Conservation (phyloP, 495 filamentous ascomycete genomes). For the Lophiotrema nucula region DNA sequence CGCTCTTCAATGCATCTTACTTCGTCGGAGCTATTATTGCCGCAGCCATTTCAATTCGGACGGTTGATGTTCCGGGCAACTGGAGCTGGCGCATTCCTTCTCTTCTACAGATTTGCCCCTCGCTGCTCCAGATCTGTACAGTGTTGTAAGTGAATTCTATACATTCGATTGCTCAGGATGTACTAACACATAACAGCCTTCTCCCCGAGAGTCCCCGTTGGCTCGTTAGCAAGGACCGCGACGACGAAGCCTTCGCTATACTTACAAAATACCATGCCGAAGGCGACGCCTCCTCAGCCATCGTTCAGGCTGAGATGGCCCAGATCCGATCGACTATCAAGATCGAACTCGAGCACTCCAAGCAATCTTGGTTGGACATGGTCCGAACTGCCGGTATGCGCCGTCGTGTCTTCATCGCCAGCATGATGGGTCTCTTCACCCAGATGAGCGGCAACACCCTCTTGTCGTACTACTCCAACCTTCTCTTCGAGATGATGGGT, state of each 20-base stretch:
- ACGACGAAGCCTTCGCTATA: conserved; percentile 27
- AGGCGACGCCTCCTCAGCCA: conserved; percentile 8
- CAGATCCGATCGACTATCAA: conserved; percentile 25
- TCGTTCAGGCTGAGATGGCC: conserved; percentile 25
- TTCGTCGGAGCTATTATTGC: conserved; percentile 26
- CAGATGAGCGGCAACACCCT: conserved; percentile 27
- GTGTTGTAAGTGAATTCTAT: conserved; percentile 34
- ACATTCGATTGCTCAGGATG: conserved; percentile 46
- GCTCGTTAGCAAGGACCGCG: conserved; percentile 21
- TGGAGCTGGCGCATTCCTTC: conserved; percentile 29
- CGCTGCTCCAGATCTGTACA: conserved; percentile 17
- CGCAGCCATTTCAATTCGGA: conserved; percentile 21
- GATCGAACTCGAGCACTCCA: conserved; percentile 23
- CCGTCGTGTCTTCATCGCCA: conserved; percentile 17
- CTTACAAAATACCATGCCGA: conserved; percentile 27
- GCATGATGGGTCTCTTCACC: conserved; percentile 21
- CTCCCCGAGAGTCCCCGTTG: conserved; percentile 24
- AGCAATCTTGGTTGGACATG: conserved; percentile 25
- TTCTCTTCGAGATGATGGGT: conserved; percentile 32
- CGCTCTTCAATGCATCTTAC: conserved; percentile 25
- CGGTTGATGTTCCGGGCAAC: conserved; percentile 7
- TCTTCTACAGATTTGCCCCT: conserved; percentile 22
- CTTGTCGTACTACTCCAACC: conserved; percentile 32
- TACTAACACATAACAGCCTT: too few relatives aligned
- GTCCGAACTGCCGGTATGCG: conserved; percentile 21